Conservation (phyloP, 1,284 basidiomycete genomes). For the Ustilago cynodontis region DNA sequence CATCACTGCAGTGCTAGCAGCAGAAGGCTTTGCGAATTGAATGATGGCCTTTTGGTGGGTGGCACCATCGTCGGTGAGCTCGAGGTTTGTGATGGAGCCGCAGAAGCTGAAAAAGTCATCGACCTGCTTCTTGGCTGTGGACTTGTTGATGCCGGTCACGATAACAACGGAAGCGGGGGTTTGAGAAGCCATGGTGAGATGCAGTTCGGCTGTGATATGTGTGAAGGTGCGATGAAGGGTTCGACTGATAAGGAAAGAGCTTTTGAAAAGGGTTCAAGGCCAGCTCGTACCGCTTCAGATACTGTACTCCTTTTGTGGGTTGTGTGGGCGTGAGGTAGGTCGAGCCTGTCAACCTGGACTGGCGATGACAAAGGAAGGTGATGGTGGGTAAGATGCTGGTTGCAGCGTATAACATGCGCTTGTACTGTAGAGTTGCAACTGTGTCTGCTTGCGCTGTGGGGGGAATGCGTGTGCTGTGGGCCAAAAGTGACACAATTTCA, state of each 20-base stretch:
- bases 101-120: conserved; percentile 66
- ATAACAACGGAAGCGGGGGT: conserved; percentile 39
- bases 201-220: not conserved
- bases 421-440: conserved; percentile 4
- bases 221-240: not conserved
- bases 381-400: not conserved
- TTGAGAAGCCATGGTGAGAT: conserved; percentile 22
- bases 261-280: conserved; percentile 21
- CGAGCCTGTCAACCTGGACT: conserved; percentile 5
- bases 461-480: not conserved
- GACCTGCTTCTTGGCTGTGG: conserved; percentile 55
- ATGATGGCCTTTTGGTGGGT: conserved; percentile 43
- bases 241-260: not conserved
- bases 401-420: not conserved
- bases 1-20: conserved; percentile 60
- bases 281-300: conserved; percentile 32
- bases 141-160: conserved; percentile 50
- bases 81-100: conserved; percentile 52
- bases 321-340: not conserved
- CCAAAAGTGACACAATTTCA: not conserved
- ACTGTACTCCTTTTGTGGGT: not conserved
- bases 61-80: conserved; percentile 40
- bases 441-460: too few relatives aligned
- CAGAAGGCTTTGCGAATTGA: conserved; percentile 44
- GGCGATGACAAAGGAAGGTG: conserved; percentile 1